A percentile compares a stretch with the other conserved stretches of the same genome.
Evolutionary conservation across 352 stramenopile species (phyloP).

Genomic region (Globisporangium megalacanthum): DNA sequence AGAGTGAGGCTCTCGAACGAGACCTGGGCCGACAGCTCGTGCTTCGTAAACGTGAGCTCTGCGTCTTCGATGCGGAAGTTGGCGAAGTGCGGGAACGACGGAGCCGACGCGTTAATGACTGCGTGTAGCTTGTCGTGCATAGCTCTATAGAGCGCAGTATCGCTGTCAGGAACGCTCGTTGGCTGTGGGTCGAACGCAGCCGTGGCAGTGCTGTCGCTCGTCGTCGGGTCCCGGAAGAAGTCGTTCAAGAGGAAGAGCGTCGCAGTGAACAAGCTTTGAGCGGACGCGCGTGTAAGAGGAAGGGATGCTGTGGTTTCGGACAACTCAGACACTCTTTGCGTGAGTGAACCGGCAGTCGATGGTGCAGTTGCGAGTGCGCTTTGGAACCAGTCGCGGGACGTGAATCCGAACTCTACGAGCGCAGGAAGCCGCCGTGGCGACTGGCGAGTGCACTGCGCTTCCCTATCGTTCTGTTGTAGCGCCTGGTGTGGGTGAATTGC

Average conservation of each 20-base stretch:
- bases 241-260: constrained; percentile 31
- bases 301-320: constrained; percentile 10
- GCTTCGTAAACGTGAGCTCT: constrained; percentile 26
- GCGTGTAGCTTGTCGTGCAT: constrained; percentile 20
- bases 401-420: constrained; percentile 46
- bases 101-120: constrained; percentile 12
- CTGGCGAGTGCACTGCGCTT: constrained; percentile 3
- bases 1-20: constrained; percentile 38
- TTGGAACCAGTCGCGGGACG: constrained; percentile 37
- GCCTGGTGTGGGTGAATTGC: constrained; percentile 20
- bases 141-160: constrained; percentile 18
- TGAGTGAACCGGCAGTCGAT: constrained; percentile 11
- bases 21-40: constrained; percentile 20
- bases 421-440: constrained; percentile 41
- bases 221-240: constrained; percentile 35
- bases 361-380: constrained; percentile 26
- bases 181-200: constrained; percentile 20
- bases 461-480: neutral
- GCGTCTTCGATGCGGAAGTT: constrained; percentile 29
- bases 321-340: constrained; percentile 15
- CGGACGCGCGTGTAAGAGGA: constrained; percentile 22
- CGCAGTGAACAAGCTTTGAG: constrained; percentile 23
- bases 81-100: constrained; percentile 15
- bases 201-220: constrained; percentile 16
- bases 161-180: constrained; percentile 12